A percentile compares a stretch with the other conserved stretches of the same genome.
Conservation (phyloP, 2,329 filamentous ascomycete genomes). For the Pezicula neosporulosa region DNA sequence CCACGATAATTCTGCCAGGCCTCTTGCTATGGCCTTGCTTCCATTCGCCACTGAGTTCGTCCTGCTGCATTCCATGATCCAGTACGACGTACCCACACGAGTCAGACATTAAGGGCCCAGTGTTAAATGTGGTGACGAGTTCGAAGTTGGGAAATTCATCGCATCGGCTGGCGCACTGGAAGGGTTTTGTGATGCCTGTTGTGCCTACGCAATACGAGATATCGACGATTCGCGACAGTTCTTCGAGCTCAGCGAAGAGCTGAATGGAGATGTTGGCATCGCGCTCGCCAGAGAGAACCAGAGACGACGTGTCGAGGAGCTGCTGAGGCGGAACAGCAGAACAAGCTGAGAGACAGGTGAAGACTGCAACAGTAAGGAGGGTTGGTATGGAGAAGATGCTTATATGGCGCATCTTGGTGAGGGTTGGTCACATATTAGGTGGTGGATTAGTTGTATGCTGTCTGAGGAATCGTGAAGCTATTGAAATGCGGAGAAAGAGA, state of each 20-base stretch:
- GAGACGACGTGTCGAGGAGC: slow-evolving; percentile 11
- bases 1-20: slow-evolving; percentile 65
- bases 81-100: slow-evolving; percentile 92
- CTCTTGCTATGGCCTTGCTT: neutral
- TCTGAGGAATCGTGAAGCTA: neutral
- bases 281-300: neutral
- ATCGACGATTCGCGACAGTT: slow-evolving; percentile 86
- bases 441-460: neutral
- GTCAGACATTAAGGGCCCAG: slow-evolving; percentile 80
- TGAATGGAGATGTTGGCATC: slow-evolving; percentile 45
- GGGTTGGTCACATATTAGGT: slow-evolving; percentile 17
- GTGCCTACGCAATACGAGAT: slow-evolving; percentile 91
- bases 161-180: slow-evolving; percentile 82
- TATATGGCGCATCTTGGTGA: slow-evolving; percentile 18
- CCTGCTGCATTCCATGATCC: slow-evolving; percentile 54
- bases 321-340: slow-evolving; percentile 14
- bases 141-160: slow-evolving; percentile 77
- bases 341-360: neutral
- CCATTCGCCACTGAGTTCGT: slow-evolving; percentile 1
- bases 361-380: neutral
- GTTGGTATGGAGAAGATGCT: slow-evolving; percentile 11
- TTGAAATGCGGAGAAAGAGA: neutral
- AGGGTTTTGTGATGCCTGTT: slow-evolving; percentile 78
- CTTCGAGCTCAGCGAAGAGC: slow-evolving; percentile 80
- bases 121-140: slow-evolving; percentile 82